phyloP scores from a whole-genome alignment of 352 stramenopile species.

The Phytopythium vexans region DNA sequence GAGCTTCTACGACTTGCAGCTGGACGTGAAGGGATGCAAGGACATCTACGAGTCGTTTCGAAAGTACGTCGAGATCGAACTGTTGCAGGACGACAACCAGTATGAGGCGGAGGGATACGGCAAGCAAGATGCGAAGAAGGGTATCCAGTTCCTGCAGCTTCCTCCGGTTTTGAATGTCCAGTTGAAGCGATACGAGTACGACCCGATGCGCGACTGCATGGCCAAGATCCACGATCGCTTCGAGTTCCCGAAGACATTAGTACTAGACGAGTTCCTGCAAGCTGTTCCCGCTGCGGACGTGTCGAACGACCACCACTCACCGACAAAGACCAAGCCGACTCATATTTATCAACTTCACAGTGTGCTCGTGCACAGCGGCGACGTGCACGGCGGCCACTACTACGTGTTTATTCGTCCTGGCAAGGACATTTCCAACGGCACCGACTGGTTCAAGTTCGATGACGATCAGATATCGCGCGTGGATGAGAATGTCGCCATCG shows the following conservation, averaged over 20 bases:
- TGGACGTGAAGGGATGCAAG: constrained; percentile 91
- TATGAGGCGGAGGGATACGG: constrained; percentile 88
- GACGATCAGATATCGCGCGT: constrained; percentile 81
- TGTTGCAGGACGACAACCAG: constrained; percentile 93
- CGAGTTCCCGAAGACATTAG: constrained; percentile 74
- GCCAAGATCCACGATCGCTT: constrained; percentile 90
- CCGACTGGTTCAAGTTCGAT: constrained; percentile 82
- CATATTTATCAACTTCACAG: constrained; percentile 83
- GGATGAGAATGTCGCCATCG: constrained; percentile 65
- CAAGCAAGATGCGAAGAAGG: constrained; percentile 91
- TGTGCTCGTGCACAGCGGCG: constrained; percentile 82
- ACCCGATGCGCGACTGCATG: constrained; percentile 83
- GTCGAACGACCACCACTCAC: background rate
- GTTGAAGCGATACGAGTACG: constrained; percentile 90
- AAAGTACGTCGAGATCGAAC: constrained; percentile 92
- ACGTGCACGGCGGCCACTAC: constrained; percentile 86
- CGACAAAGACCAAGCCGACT: constrained; percentile 1
- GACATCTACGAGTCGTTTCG: constrained; percentile 88
- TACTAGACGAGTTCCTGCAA: constrained; percentile 65
- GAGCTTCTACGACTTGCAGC: constrained; percentile 91
- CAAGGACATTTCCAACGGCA: constrained; percentile 57
- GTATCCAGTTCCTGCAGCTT: constrained; percentile 78
- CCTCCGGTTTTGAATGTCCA: constrained; percentile 92
- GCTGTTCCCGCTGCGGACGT: background rate
- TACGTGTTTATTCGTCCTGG: constrained; percentile 87